A percentile compares a stretch with the other conserved stretches of the same genome.
Conservation (phyloP, 805 yeast species). For the Ogataea haglerorum region DNA sequence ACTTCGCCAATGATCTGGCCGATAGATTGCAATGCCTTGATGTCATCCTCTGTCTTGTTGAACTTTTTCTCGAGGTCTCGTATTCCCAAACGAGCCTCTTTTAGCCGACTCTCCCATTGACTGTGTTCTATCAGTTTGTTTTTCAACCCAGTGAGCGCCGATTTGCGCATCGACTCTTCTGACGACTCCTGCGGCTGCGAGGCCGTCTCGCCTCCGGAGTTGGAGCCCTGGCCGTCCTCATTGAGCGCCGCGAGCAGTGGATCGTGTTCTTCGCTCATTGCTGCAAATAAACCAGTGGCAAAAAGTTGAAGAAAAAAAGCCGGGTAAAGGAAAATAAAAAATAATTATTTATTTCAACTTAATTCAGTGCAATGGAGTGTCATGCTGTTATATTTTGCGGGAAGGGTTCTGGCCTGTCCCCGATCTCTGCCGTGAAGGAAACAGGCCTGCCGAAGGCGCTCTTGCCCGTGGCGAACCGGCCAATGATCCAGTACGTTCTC, state of each 20-base stretch:
- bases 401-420: conserved; percentile 66
- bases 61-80: conserved; percentile 79
- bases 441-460: conserved; percentile 79
- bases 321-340: conserved; percentile 6
- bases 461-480: conserved; percentile 84
- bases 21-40: conserved; percentile 93
- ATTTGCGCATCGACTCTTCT: conserved; percentile 44
- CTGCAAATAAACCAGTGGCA: conserved; percentile 9
- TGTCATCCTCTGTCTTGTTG: conserved; percentile 94
- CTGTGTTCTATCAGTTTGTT: conserved; percentile 88
- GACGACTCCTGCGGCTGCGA: conserved; percentile 31
- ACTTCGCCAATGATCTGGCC: conserved; percentile 98
- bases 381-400: conserved; percentile 93
- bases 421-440: conserved; percentile 60
- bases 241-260: conserved; percentile 72
- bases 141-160: conserved; percentile 75
- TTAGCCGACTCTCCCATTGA: conserved; percentile 89
- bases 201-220: conserved; percentile 15
- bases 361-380: conserved; percentile 57
- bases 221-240: conserved; percentile 29
- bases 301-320: conserved; percentile 10
- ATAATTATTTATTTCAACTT: background rate
- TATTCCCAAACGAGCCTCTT: conserved; percentile 76
- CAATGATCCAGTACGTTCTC: conserved; percentile 81
- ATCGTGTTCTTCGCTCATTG: conserved; percentile 53